A percentile compares a stretch with the other conserved stretches of the same genome.
Conservation (phyloP, 306 rosid species). For the Begonia peltatifolia region DNA sequence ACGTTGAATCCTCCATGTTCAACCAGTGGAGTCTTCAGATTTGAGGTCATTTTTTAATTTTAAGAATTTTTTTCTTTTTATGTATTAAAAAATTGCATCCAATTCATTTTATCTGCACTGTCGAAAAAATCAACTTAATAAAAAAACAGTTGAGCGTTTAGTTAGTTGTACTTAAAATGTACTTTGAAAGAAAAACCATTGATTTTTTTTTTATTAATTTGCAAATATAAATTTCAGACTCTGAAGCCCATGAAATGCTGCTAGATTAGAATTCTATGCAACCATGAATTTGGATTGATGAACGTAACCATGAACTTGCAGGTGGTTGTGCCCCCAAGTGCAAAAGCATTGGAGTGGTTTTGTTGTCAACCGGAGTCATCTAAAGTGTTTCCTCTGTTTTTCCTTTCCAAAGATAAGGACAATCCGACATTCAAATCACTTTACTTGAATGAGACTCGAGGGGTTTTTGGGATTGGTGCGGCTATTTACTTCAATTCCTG, state of each 20-base stretch:
- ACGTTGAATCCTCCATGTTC: slow-evolving; percentile 37
- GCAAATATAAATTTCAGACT: background rate
- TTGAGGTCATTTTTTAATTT: slow-evolving; percentile 33
- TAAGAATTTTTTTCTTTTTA: slow-evolving; percentile 3
- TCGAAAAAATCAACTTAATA: too few relatives aligned
- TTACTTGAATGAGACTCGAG: slow-evolving; percentile 45
- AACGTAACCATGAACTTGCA: slow-evolving; percentile 13
- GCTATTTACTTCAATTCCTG: slow-evolving; percentile 41
- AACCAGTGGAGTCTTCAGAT: slow-evolving; percentile 48
- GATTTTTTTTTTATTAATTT: background rate
- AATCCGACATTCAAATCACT: slow-evolving; percentile 37
- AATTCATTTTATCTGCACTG: too few relatives aligned
- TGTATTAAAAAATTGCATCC: background rate
- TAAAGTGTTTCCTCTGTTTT: slow-evolving; percentile 55
- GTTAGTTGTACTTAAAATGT: too few relatives aligned
- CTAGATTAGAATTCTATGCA: background rate
- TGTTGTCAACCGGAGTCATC: slow-evolving; percentile 63
- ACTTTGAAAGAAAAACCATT: background rate
- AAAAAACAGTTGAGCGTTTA: too few relatives aligned
- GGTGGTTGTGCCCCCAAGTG: slow-evolving; percentile 82
- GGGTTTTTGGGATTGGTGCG: slow-evolving; percentile 70
- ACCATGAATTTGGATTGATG: too few relatives aligned
- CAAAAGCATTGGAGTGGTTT: slow-evolving; percentile 71
- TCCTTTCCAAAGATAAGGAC: slow-evolving; percentile 44
- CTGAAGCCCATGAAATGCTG: slow-evolving; percentile 7